Base-by-base conservation (phyloP, 1,139 yeast genomes). In the Pichia sp. region DNA sequence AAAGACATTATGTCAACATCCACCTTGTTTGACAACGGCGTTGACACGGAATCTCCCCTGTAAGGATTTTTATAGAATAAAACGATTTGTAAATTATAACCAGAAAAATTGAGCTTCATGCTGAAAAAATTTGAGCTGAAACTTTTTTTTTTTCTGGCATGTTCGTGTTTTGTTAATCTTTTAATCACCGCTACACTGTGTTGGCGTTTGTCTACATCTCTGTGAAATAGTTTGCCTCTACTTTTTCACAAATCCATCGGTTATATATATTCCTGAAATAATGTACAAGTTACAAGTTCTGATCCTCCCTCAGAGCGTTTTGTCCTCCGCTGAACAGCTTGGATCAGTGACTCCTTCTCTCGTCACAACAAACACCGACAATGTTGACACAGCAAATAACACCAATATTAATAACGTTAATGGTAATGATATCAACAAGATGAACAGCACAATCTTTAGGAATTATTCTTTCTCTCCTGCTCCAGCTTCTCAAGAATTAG, bases 281-380 rank as follows among this genome's bases (percentile, higher is more conserved):
- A 66, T 66, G 71, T 50, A 67, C 43, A 67, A 66, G 43, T 52
- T 68, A 8, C 70, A 66, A 45, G 67, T 68, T 9, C 57, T 65
- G 21, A 53, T 68, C 8, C 62, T 67, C 22, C 66, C 70, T 13
- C 67, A 67, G 14, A 61, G 66, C 42, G 57, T 57, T 4, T 31
- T 39, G 31, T 20, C 28, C 9, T 29, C 24, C 6, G 5, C 33
- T 13, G 22, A 18, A 9, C 29, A 16, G 14, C n/a, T 23, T 5
- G 23, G 13, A 8, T 15, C 19, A 11, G n/a, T 8, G 9, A 33
- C 35, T 4, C 23, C 28, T 22, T 13, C 28, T 27, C 30, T 8
- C n/a, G n/a, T n/a, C 4, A 31, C 31, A 5, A 2, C 11, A 15
- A 14, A 14, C 18, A 19, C 32, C n/a, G 22, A 11, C 4, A 29